These are phyloP conservation scores for Xylaria sp. DNA, from an alignment of 495 filamentous ascomycete genomes.

Conservation along the genomic window DNA sequence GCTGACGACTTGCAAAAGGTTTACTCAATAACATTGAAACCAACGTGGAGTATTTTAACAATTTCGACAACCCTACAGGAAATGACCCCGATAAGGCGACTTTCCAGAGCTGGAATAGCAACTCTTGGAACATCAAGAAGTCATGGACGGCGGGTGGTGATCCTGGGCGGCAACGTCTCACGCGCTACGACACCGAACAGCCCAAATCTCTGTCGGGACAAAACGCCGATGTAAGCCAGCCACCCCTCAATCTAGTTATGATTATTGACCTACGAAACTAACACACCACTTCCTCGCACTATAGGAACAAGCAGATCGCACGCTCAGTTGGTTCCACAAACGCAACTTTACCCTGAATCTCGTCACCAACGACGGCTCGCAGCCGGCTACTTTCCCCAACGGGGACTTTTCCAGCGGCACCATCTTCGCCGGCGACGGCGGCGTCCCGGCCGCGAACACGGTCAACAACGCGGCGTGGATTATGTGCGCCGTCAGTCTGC, in stretches of 20 bases:
- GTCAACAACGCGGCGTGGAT: background rate
- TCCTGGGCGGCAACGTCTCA: background rate
- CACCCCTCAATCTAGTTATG: background rate
- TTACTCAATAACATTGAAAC: background rate
- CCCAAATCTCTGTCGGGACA: conserved; percentile 8
- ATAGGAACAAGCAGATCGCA: background rate
- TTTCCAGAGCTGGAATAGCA: conserved; percentile 12
- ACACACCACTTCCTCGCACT: background rate
- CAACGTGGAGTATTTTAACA: background rate
- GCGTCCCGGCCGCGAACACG: background rate
- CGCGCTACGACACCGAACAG: background rate
- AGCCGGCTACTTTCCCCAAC: background rate
- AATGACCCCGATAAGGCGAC: background rate
- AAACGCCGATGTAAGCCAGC: background rate
- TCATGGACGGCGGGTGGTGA: background rate
- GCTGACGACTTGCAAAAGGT: background rate
- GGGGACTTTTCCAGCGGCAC: background rate
- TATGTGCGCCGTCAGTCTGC: background rate
- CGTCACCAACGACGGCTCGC: background rate
- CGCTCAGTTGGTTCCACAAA: background rate
- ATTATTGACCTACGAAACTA: background rate
- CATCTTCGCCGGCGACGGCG: background rate
- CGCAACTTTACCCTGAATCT: background rate
- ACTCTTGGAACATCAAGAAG: background rate
- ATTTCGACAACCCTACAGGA: background rate